Percentiles rank a stretch among this genome's conserved stretches.
These are phyloP conservation scores for Wickerhamomyces strasburgensis DNA, from an alignment of 805 yeast species.

Conservation along the genomic window DNA sequence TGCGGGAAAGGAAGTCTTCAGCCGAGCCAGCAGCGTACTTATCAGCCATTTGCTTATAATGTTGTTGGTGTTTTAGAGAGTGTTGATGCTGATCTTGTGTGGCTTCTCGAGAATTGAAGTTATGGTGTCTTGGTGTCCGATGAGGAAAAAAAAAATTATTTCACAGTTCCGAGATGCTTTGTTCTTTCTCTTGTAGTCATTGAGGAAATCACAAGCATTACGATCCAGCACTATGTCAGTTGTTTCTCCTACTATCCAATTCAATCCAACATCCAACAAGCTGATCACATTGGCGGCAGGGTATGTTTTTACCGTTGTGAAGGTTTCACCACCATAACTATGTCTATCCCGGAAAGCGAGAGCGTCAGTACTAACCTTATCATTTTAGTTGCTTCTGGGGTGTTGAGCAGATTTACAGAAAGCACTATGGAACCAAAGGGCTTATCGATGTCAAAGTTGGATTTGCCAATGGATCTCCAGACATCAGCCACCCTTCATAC, in stretches of 20 bases:
- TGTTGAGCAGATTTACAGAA: conserved; percentile 76
- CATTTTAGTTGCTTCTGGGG: conserved; percentile 81
- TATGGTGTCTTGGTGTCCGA: no score
- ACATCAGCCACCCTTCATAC: conserved; percentile 47
- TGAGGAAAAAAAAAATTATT: no score
- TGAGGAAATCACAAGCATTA: no score
- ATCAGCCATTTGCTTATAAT: background rate
- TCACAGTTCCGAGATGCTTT: no score
- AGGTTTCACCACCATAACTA: conserved; percentile 27
- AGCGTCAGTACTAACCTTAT: conserved; percentile 19
- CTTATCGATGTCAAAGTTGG: conserved; percentile 81
- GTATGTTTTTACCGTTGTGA: conserved; percentile 31
- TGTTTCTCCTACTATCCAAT: conserved; percentile 36
- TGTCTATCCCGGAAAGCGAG: no score
- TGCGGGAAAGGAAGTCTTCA: conserved; percentile 16
- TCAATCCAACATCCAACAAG: conserved; percentile 42
- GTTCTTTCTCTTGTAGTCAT: no score
- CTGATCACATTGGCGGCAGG: conserved; percentile 60
- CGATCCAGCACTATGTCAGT: conserved; percentile 18
- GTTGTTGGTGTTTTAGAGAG: no score
- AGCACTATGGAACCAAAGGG: conserved; percentile 60
- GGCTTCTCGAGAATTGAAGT: no score
- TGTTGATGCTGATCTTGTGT: no score
- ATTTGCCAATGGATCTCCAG: conserved; percentile 70
- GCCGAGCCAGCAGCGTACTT: conserved; percentile 15